Evolutionary conservation across 345 rosid genomes (phyloP), one percentile per base, ranked within the genome.

Genomic region (Eucalyptus tenuipes): DNA sequence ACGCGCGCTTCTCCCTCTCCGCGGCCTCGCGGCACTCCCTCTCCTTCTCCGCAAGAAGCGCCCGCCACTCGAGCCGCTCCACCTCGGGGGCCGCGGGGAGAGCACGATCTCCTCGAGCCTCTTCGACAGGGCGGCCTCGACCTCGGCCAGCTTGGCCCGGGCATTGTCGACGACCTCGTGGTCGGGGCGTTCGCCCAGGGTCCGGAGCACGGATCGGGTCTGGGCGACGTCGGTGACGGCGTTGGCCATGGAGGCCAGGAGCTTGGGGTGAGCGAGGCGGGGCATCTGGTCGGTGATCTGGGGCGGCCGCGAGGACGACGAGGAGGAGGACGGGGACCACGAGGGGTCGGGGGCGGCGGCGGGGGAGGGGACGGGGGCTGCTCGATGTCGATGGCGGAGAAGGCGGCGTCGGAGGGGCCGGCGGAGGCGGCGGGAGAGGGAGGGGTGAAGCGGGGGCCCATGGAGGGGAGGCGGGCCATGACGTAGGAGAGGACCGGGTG

Each of bases 401-500:
- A 90, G 90, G 66, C 7, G 45, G 52, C 33, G 79, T 14, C n/a
- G 66, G 89, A 15, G 87, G 44, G 66, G 14, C 68, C 47, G 79
- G 16, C n/a, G 52, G 66, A 5, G 45, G 52, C 31, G 79, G 24
- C 22, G 66, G 88, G 24, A 47, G 31, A 20, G 4, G 89, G 89
- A 49, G 86, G 87, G 52, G 88, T 50, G 89, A 90, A 85, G 89
- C 48, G 94, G 66, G 94, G 64, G 33, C 94, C 90, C 86, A 97
- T 86, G n/a, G 99, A 92, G 55, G 99, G 97, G 59, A 95, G 91
- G 27, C 95, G 96, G 86, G 92, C 90, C 92, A 97, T 90, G 91
- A 98, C 96, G 93, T 96, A 98, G 88, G 99, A 97, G 55, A 98
- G 99, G 85, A 98, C 90, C 42, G 99, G 99, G 90, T 92, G 93